Evolutionary conservation across 2,329 filamentous ascomycete genomes (phyloP).

Genomic region (Cyphellophora attinorum): DNA sequence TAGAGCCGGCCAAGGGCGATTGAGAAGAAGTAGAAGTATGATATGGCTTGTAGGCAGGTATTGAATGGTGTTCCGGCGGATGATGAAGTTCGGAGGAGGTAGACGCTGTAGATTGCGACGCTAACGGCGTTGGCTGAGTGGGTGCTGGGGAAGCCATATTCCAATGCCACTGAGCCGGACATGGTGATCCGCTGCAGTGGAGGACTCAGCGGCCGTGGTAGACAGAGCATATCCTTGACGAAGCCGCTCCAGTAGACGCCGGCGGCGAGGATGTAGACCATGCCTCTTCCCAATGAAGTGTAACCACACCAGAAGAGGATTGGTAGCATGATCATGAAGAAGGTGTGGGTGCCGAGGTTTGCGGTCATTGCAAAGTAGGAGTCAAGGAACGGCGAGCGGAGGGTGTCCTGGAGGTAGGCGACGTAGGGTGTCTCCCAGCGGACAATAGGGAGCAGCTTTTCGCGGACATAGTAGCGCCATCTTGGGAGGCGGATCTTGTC

Average conservation of each 20-base stretch:
- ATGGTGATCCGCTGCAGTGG: constrained; percentile 92
- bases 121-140: constrained; percentile 96
- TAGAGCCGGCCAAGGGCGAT: constrained; percentile 89
- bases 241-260: constrained; percentile 87
- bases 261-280: constrained; percentile 63
- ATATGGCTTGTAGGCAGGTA: constrained; percentile 54
- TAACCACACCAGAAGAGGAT: constrained; percentile 96
- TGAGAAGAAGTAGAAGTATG: constrained; percentile 78
- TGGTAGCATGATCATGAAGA: constrained; percentile 93
- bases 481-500: constrained; percentile 72
- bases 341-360: constrained; percentile 94
- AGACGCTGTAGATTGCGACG: constrained; percentile 74
- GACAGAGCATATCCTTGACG: constrained; percentile 84
- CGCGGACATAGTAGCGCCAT: constrained; percentile 83
- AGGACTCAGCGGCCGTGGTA: constrained; percentile 84
- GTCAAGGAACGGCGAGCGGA: constrained; percentile 78
- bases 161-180: constrained; percentile 88
- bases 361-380: constrained; percentile 95
- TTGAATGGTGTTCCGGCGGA: constrained; percentile 37
- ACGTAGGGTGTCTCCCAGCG: constrained; percentile 94
- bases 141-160: constrained; percentile 95
- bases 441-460: constrained; percentile 73
- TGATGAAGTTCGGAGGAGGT: constrained; percentile 49
- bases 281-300: constrained; percentile 67
- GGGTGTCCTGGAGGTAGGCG: constrained; percentile 68